phyloP scores from a whole-genome alignment of 441 rosid genomes.

The Rhodomyrtus psidioides region DNA sequence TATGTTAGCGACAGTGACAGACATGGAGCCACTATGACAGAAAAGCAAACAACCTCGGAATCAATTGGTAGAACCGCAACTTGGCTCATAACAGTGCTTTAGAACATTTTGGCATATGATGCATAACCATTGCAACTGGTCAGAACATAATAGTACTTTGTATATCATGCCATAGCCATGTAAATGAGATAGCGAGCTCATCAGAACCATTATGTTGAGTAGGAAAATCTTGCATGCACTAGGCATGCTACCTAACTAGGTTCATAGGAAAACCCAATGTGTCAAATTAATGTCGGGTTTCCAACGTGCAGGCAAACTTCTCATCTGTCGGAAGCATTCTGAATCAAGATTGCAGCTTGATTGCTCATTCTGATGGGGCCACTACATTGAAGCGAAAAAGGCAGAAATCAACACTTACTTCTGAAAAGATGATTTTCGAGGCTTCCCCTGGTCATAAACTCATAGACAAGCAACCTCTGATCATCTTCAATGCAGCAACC shows the following conservation, averaged over 20 bases:
- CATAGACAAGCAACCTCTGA: constrained; percentile 42
- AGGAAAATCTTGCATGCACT: neutral
- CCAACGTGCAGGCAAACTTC: neutral
- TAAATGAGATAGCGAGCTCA: neutral
- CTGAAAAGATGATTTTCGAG: constrained; percentile 54
- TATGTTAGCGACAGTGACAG: neutral
- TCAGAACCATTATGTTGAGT: neutral
- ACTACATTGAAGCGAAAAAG: neutral
- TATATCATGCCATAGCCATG: neutral
- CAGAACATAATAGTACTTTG: neutral
- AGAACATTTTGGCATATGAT: neutral
- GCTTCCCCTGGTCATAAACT: constrained; percentile 45
- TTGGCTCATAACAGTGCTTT: neutral
- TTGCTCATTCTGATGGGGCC: neutral
- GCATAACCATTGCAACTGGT: neutral
- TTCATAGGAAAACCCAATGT: neutral
- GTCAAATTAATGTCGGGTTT: neutral
- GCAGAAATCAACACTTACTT: constrained; percentile 22
- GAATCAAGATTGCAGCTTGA: neutral
- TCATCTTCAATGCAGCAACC: constrained; percentile 47
- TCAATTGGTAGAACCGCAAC: neutral
- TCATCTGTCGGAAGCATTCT: neutral
- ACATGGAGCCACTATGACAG: neutral
- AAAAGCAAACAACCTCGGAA: neutral
- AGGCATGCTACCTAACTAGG: neutral